phyloP scores from a whole-genome alignment of 805 yeast genomes.

The Hanseniaspora valbyensis region DNA sequence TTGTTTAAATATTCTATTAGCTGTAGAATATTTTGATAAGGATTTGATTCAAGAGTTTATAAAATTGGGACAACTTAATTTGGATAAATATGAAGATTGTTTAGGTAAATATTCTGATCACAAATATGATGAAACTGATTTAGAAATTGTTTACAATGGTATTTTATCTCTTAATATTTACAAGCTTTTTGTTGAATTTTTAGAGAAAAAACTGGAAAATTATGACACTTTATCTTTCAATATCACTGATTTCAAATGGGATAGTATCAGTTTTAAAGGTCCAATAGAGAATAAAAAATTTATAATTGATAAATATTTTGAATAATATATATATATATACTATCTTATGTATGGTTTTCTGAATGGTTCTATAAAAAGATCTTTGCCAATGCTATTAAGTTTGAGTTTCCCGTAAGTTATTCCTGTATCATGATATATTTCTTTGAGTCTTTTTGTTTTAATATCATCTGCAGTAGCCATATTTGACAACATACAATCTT shows the following conservation, averaged over 20 bases:
- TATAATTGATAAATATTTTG: neutral
- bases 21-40: neutral
- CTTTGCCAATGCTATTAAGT: neutral
- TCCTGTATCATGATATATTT: neutral
- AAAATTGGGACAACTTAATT: neutral
- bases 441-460: conserved; percentile 1
- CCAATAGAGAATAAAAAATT: neutral
- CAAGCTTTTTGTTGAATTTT: neutral
- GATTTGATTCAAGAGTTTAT: neutral
- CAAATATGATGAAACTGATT: neutral
- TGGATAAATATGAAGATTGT: neutral
- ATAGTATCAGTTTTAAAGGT: neutral
- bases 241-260: neutral
- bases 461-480: neutral
- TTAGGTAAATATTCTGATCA: neutral
- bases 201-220: neutral
- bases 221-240: neutral
- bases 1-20: neutral
- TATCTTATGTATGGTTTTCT: conserved; percentile 3
- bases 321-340: neutral
- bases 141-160: neutral
- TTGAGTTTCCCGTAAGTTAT: neutral
- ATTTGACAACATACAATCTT: neutral
- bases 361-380: conserved; percentile 8
- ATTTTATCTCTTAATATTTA: neutral